Percentiles rank a stretch among this genome's conserved stretches.
Evolutionary conservation across 2,329 filamentous ascomycete genomes (phyloP).

Genomic region (Huntiella bhutanensis): DNA sequence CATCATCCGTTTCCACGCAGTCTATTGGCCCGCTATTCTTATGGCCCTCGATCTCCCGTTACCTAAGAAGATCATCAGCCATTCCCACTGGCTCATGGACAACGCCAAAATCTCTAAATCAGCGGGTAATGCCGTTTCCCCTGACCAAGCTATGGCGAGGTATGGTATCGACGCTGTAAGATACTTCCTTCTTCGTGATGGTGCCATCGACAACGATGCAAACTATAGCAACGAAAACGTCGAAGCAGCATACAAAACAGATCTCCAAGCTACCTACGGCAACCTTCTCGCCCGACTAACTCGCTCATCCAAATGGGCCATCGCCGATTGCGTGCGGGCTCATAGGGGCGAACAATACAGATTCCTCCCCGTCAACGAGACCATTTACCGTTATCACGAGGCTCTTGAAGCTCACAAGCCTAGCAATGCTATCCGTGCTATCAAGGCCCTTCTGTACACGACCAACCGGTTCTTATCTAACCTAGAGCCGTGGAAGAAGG

Average conservation of each 20-base stretch:
- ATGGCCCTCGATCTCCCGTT: conserved; percentile 68
- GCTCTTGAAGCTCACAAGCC: conserved; percentile 11
- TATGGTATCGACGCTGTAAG: conserved; percentile 79
- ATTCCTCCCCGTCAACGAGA: conserved; percentile 8
- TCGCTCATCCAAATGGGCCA: conserved; percentile 48
- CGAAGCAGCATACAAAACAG: conserved; percentile 58
- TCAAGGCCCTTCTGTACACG: conserved; percentile 11
- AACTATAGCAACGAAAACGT: conserved; percentile 71
- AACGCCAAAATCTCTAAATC: conserved; percentile 94
- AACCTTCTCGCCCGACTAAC: conserved; percentile 60
- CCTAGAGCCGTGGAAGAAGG: conserved; percentile 45
- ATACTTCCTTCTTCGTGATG: conserved; percentile 71
- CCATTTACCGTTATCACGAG: conserved; percentile 5
- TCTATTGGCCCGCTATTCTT: conserved; percentile 95
- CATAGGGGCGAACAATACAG: background rate
- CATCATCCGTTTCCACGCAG: conserved; percentile 85
- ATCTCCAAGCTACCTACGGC: conserved; percentile 58
- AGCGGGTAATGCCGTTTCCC: conserved; percentile 84
- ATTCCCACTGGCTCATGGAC: conserved; percentile 90
- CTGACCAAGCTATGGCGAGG: conserved; percentile 73
- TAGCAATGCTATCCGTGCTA: conserved; percentile 7
- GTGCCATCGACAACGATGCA: conserved; percentile 57
- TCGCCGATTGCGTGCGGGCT: conserved; percentile 34
- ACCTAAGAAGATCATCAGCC: conserved; percentile 64
- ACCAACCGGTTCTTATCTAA: conserved; percentile 33